Percentiles rank a stretch among this genome's conserved stretches.
These are phyloP conservation scores for Williopsis jadinii DNA, from an alignment of 1,139 yeast genomes.

Conservation along the genomic window DNA sequence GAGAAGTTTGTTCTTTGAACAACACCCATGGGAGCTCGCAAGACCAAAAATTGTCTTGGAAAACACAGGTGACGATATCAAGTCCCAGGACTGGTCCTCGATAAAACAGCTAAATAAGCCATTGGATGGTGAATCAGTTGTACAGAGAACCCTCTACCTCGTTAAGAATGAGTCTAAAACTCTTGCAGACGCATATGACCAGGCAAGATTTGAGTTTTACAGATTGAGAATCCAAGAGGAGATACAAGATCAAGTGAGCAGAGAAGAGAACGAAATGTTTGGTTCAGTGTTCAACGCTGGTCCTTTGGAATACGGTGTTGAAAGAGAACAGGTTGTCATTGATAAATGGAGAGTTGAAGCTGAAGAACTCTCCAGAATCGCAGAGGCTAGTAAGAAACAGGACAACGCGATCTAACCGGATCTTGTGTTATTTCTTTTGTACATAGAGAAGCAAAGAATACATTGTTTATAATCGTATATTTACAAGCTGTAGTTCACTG, in stretches of 20 bases:
- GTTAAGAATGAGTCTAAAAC: slow-evolving; percentile 36
- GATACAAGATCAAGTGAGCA: slow-evolving; percentile 62
- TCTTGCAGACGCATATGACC: slow-evolving; percentile 68
- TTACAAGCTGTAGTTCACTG: no score
- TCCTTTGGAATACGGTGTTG: slow-evolving; percentile 59
- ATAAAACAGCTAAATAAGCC: slow-evolving; percentile 67
- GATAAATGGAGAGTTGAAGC: slow-evolving; percentile 74
- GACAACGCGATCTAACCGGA: no score
- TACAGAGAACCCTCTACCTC: slow-evolving; percentile 80
- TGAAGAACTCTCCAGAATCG: slow-evolving; percentile 44
- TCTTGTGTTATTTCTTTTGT: no score
- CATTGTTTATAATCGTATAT: no score
- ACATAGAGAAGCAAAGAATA: no score
- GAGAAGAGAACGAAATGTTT: slow-evolving; percentile 80
- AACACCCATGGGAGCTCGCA: slow-evolving; percentile 98
- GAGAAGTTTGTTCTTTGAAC: slow-evolving; percentile 74
- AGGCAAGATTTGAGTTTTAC: slow-evolving; percentile 84
- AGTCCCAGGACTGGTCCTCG: slow-evolving; percentile 64
- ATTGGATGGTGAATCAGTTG: slow-evolving; percentile 90
- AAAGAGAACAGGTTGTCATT: slow-evolving; percentile 62
- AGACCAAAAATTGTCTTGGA: slow-evolving; percentile 87
- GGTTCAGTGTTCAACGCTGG: slow-evolving; percentile 70
- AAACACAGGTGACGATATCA: slow-evolving; percentile 51
- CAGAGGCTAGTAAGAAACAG: slow-evolving; percentile 25
- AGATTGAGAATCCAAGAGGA: slow-evolving; percentile 80